Percentiles rank a stretch among this genome's conserved stretches.
These are phyloP conservation scores for Macrophomina tecta DNA, from an alignment of 2,329 filamentous ascomycete species.

Conservation along the genomic window DNA sequence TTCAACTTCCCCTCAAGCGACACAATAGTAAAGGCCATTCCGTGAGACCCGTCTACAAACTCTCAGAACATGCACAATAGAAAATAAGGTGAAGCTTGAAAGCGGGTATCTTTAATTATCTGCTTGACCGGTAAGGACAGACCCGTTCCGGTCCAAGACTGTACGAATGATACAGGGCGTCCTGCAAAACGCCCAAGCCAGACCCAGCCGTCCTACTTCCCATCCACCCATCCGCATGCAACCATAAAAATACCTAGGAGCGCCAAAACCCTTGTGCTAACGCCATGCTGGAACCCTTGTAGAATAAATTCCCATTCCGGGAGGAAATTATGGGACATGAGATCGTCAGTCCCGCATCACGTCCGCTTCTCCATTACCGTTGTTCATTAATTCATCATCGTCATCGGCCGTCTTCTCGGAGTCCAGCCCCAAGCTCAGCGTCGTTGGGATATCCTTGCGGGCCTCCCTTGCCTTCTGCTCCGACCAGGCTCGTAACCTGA, in stretches of 20 bases:
- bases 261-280: constrained; percentile 8
- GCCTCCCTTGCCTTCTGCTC: constrained; percentile 65
- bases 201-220: not conserved
- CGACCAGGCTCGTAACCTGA: constrained; percentile 84
- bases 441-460: constrained; percentile 49
- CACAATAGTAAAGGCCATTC: no score
- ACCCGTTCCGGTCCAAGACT: not conserved
- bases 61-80: no score
- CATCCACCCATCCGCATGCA: not conserved
- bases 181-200: constrained; percentile 1
- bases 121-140: constrained; percentile 6
- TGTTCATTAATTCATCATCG: constrained; percentile 34
- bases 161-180: constrained; percentile 12
- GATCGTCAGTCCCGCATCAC: constrained; percentile 35
- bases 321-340: not conserved
- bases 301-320: not conserved
- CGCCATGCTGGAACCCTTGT: constrained; percentile 9
- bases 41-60: no score
- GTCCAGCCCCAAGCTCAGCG: constrained; percentile 51
- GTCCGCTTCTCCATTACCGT: constrained; percentile 45
- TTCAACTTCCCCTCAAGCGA: no score
- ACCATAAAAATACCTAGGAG: not conserved
- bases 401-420: constrained; percentile 32
- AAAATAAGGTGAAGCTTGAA: no score
- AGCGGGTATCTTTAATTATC: constrained; percentile 25